These are phyloP conservation scores for Marasmius oreades DNA, from an alignment of 1,284 basidiomycete species.

Conservation along the genomic window DNA sequence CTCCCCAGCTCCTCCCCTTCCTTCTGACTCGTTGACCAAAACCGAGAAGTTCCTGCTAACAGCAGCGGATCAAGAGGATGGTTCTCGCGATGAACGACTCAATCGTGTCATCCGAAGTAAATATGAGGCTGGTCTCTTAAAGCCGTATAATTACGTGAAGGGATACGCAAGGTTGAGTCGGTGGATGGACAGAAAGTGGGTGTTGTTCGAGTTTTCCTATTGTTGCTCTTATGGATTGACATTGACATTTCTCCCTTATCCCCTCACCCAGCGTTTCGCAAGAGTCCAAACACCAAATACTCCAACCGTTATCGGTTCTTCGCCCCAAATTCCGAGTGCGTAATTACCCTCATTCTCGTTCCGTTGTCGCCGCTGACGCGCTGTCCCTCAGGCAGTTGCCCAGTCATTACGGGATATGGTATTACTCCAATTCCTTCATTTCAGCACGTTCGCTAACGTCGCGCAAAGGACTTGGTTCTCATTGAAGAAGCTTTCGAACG, in stretches of 20 bases:
- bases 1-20: slow-evolving; percentile 44
- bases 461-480: slow-evolving; percentile 83
- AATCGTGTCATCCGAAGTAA: slow-evolving; percentile 94
- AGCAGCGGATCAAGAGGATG: slow-evolving; percentile 92
- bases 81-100: slow-evolving; percentile 87
- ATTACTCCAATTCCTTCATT: slow-evolving; percentile 20
- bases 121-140: slow-evolving; percentile 92
- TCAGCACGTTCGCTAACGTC: neutral
- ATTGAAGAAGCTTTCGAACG: slow-evolving; percentile 98
- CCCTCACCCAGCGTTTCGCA: slow-evolving; percentile 65
- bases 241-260: slow-evolving; percentile 2
- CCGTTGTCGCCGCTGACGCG: slow-evolving; percentile 4
- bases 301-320: slow-evolving; percentile 86
- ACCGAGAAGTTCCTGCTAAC: slow-evolving; percentile 90
- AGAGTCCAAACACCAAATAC: slow-evolving; percentile 85
- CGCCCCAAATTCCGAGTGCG: slow-evolving; percentile 88
- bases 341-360: slow-evolving; percentile 8
- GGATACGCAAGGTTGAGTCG: slow-evolving; percentile 85
- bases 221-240: slow-evolving; percentile 3
- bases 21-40: slow-evolving; percentile 55
- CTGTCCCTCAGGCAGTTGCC: slow-evolving; percentile 66
- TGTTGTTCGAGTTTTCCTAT: neutral
- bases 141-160: slow-evolving; percentile 96
- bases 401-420: slow-evolving; percentile 87
- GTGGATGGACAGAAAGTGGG: slow-evolving; percentile 93